Percentiles rank a stretch among this genome's conserved stretches.
phyloP scores from a whole-genome alignment of 1,139 yeast species.

The Lodderomyces beijingensis region DNA sequence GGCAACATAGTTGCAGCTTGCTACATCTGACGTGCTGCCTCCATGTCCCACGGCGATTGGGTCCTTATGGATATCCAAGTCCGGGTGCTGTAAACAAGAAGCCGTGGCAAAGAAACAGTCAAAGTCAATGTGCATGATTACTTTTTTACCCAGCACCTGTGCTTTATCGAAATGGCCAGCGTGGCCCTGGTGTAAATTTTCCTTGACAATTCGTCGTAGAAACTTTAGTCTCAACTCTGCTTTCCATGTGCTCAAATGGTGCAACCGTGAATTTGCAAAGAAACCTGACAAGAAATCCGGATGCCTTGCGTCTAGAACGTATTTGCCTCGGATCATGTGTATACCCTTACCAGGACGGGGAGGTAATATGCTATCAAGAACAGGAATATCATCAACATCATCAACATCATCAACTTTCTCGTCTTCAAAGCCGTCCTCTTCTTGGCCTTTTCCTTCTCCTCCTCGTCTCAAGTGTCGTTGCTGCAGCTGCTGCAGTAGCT shows the following conservation, averaged over 20 bases:
- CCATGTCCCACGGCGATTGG: conserved; percentile 92
- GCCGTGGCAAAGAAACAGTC: conserved; percentile 94
- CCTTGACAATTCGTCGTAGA: conserved; percentile 35
- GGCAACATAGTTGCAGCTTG: conserved; percentile 89
- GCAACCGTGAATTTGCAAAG: conserved; percentile 79
- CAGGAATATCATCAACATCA: conserved; percentile 9
- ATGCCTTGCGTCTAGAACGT: conserved; percentile 56
- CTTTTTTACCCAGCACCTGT: conserved; percentile 2
- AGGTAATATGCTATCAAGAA: conserved; percentile 6
- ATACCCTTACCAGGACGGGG: conserved; percentile 9
- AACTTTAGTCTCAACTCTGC: conserved; percentile 65
- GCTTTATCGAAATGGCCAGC: neutral
- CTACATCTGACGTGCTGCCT: conserved; percentile 65
- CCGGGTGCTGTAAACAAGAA: conserved; percentile 57
- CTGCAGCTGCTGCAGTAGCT: neutral
- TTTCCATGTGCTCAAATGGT: conserved; percentile 86
- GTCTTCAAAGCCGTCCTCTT: neutral
- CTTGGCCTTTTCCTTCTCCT: conserved; percentile 4
- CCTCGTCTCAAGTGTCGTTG: neutral
- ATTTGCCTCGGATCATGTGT: conserved; percentile 10
- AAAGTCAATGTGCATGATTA: conserved; percentile 71
- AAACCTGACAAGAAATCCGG: conserved; percentile 71
- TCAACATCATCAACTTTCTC: conserved; percentile 8
- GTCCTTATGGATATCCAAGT: conserved; percentile 48
- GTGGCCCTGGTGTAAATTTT: conserved; percentile 8